phyloP scores from a whole-genome alignment of 2,329 filamentous ascomycete genomes.

The Microsporum ferrugineum region DNA sequence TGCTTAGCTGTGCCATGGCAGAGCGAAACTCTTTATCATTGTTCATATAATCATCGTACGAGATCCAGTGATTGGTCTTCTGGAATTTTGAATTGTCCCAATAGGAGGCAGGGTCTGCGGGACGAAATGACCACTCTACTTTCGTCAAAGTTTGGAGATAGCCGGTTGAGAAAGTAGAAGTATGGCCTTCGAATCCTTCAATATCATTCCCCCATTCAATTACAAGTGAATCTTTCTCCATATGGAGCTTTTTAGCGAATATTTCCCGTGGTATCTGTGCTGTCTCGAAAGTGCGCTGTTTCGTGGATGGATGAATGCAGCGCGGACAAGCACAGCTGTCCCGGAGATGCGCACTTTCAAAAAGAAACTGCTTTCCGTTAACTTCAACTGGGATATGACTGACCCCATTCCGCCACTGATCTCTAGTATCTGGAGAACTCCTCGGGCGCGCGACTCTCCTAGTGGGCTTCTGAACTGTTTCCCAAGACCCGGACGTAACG shows the following conservation, averaged over 20 bases:
- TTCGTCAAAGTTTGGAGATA: not conserved
- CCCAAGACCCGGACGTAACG: not conserved
- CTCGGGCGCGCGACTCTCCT: not conserved
- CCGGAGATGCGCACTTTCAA: constrained; percentile 31
- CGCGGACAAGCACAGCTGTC: constrained; percentile 44
- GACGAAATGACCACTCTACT: not conserved
- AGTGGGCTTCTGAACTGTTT: not conserved
- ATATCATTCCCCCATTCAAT: constrained; percentile 49
- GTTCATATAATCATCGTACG: constrained; percentile 61
- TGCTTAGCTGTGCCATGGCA: constrained; percentile 51
- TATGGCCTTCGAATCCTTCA: constrained; percentile 25
- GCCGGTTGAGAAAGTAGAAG: not conserved
- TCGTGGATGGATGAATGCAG: constrained; percentile 48
- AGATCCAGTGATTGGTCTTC: constrained; percentile 41
- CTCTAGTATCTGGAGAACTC: not conserved
- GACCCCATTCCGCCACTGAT: not conserved
- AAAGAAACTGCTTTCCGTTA: not conserved
- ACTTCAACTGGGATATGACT: not conserved
- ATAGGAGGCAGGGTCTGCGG: not conserved
- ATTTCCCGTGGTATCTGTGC: constrained; percentile 49
- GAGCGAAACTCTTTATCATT: constrained; percentile 46
- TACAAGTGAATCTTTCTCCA: constrained; percentile 38
- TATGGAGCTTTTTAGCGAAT: constrained; percentile 26
- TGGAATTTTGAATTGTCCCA: constrained; percentile 30
- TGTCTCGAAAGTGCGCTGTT: constrained; percentile 53